phyloP scores from a whole-genome alignment of 139 green algal species.

The Diplosphaera chodatii region DNA sequence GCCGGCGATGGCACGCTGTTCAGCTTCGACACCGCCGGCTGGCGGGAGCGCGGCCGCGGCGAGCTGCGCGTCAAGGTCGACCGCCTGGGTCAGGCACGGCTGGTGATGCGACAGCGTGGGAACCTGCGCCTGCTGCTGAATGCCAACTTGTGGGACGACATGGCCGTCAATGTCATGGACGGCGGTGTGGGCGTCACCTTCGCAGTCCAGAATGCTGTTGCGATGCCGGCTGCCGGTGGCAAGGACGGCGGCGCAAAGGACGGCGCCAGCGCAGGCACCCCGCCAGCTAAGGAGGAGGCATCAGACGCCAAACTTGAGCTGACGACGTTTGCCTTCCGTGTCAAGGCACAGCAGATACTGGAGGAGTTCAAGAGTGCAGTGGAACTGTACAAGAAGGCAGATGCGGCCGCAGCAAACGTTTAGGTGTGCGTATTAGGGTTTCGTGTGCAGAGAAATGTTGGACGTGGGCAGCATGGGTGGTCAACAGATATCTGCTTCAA shows the following conservation, averaged over 20 bases:
- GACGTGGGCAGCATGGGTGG: too few species aligned
- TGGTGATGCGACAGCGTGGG: slow-evolving; percentile 87
- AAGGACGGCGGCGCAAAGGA: not conserved
- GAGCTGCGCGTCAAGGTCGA: too few species aligned
- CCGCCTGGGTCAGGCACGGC: slow-evolving; percentile 35
- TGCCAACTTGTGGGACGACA: slow-evolving; percentile 69
- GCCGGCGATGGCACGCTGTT: slow-evolving; percentile 60
- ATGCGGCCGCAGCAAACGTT: not conserved
- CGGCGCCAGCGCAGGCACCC: not conserved
- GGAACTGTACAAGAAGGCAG: not conserved
- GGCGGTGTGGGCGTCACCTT: slow-evolving; percentile 23
- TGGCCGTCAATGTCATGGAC: slow-evolving; percentile 77
- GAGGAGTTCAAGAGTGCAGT: slow-evolving; percentile 8
- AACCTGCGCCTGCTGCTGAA: slow-evolving; percentile 89
- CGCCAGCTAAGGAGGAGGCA: not conserved
- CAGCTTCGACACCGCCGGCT: slow-evolving; percentile 68
- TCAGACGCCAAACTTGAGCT: not conserved
- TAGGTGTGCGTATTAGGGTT: too few species aligned
- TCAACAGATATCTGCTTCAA: too few species aligned
- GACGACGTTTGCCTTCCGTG: slow-evolving; percentile 15
- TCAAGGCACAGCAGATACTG: slow-evolving; percentile 10
- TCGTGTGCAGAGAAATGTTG: too few species aligned
- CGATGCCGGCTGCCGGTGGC: not conserved
- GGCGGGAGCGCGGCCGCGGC: slow-evolving; percentile 82
- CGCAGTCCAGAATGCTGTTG: not conserved